These are phyloP conservation scores for Talaromyces nanjingensis DNA, from an alignment of 495 filamentous ascomycete species.

Conservation along the genomic window DNA sequence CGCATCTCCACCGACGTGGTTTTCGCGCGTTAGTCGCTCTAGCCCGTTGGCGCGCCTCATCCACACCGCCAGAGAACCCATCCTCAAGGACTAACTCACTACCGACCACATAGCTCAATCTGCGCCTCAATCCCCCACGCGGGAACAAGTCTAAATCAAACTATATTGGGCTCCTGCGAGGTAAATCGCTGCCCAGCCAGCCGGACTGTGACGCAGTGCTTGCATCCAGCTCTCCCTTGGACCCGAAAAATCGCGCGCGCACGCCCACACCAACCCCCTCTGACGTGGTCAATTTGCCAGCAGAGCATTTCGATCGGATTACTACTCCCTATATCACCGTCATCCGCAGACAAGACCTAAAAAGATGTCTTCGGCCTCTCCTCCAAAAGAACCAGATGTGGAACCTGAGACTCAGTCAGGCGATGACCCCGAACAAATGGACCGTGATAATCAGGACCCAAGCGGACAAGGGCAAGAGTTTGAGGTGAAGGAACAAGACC, in stretches of 20 bases:
- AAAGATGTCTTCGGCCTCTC: conserved; percentile 93
- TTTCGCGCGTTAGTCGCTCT: conserved; percentile 7
- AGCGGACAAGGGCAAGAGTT: conserved; percentile 70
- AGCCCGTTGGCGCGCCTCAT: conserved; percentile 10
- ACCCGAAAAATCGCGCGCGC: conserved; percentile 23
- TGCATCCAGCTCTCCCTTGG: conserved; percentile 19
- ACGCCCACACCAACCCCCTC: conserved; percentile 15
- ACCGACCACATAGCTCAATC: conserved; percentile 15
- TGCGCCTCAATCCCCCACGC: conserved; percentile 14
- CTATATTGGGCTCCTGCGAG: conserved; percentile 35
- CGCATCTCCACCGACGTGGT: conserved; percentile 11
- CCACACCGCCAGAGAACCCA: conserved; percentile 29
- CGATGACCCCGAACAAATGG: conserved; percentile 74
- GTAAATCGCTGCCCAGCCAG: conserved; percentile 40
- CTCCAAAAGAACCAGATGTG: conserved; percentile 75
- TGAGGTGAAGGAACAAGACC: conserved; percentile 99
- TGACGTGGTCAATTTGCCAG: conserved; percentile 44
- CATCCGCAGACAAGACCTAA: conserved; percentile 35
- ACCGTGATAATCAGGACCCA: conserved; percentile 58
- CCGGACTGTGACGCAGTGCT: conserved; percentile 22
- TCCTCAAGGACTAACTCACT: conserved; percentile 17
- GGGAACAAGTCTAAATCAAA: conserved; percentile 9
- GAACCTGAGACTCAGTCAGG: conserved; percentile 90
- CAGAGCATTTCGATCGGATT: conserved; percentile 29
- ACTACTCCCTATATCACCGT: conserved; percentile 18